Evolutionary conservation across 768 basidiomycete genomes (phyloP).

Genomic region (Tulasnella sp.): DNA sequence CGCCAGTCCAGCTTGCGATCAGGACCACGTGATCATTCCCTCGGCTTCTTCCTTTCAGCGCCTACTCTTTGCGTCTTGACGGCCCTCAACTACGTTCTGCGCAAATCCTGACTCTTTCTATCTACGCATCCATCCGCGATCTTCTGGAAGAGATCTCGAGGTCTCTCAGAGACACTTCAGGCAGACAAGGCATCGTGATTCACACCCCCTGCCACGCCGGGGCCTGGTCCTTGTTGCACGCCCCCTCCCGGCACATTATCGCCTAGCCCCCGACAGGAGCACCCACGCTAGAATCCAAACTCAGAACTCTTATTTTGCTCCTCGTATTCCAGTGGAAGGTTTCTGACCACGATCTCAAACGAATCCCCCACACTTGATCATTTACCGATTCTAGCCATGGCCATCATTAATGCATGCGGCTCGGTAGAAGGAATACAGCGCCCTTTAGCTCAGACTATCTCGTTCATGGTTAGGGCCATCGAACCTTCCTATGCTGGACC

Average conservation of each 20-base stretch:
- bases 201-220: conserved; percentile 1
- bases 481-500: background rate
- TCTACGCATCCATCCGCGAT: background rate
- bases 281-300: conserved; percentile 6
- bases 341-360: conserved; percentile 2
- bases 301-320: conserved; percentile 10
- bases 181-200: background rate
- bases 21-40: background rate
- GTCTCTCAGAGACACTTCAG: background rate
- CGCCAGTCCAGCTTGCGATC: conserved; percentile 7
- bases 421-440: background rate
- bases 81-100: background rate
- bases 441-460: background rate
- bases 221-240: background rate
- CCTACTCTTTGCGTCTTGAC: background rate
- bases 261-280: conserved; percentile 17
- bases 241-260: conserved; percentile 4
- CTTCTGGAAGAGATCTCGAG: background rate
- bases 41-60: conserved; percentile 19
- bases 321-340: background rate
- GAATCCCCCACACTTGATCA: background rate
- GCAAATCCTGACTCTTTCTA: background rate
- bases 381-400: background rate
- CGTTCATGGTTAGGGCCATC: background rate
- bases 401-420: background rate